Percentiles rank a stretch among this genome's conserved stretches.
Evolutionary conservation across 129 eudicot species (phyloP).

Genomic region (Oenanthe sinensis): DNA sequence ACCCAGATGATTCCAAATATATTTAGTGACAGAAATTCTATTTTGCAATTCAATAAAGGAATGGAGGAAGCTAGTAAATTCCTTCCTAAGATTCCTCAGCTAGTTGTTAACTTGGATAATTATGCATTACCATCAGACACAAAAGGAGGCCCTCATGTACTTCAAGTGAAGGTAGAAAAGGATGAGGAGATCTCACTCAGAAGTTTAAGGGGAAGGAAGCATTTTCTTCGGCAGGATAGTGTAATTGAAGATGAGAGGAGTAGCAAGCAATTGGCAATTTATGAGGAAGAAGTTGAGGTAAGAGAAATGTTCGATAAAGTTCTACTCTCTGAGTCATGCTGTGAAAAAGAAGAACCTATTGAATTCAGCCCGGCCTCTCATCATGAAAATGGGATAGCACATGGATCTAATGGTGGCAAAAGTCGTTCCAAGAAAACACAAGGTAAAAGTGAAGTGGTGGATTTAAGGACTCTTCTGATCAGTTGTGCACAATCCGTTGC

Average conservation of each 20-base stretch:
- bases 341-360: conserved; percentile 14
- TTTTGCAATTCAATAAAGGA: conserved; percentile 58
- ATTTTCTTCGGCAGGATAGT: conserved; percentile 40
- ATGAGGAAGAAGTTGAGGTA: conserved; percentile 39
- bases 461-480: conserved; percentile 45
- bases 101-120: conserved; percentile 56
- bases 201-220: conserved; percentile 48
- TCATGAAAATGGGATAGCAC: conserved; percentile 12
- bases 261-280: conserved; percentile 65
- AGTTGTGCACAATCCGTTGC: conserved; percentile 76
- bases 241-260: conserved; percentile 54
- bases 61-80: conserved; percentile 85
- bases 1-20: conserved; percentile 25
- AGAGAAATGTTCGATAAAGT: conserved; percentile 70
- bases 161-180: conserved; percentile 41
- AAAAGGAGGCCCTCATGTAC: conserved; percentile 10
- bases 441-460: conserved; percentile 35
- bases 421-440: conserved; percentile 39
- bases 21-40: conserved; percentile 46
- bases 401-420: conserved; percentile 25
- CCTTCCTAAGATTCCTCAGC: conserved; percentile 45
- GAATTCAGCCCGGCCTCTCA: background rate
- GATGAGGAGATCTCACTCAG: conserved; percentile 30
- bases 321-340: conserved; percentile 28
- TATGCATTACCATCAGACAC: conserved; percentile 41